phyloP scores from a whole-genome alignment of 345 rosid genomes.

The Erysimum cheiranthoides region DNA sequence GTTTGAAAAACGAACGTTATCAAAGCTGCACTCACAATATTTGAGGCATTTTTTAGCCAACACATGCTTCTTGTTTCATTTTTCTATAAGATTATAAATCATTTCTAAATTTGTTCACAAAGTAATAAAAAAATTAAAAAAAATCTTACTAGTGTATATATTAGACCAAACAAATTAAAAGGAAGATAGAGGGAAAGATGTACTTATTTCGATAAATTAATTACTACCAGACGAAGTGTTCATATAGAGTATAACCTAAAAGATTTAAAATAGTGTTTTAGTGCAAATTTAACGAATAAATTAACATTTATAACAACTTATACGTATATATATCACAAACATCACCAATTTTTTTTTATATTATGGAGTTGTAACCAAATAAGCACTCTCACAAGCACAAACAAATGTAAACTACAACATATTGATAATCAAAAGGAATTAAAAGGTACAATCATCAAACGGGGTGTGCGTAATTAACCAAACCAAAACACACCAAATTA shows the following conservation, averaged over 20 bases:
- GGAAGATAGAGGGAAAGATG: background rate
- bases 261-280: background rate
- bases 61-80: slow-evolving; percentile 28
- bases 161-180: background rate
- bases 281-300: background rate
- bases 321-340: background rate
- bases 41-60: background rate
- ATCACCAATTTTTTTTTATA: background rate
- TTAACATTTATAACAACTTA: background rate
- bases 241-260: background rate
- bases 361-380: background rate
- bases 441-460: slow-evolving; percentile 8
- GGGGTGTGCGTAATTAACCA: background rate
- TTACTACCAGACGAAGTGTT: background rate
- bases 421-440: slow-evolving; percentile 1
- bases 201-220: background rate
- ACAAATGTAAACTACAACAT: slow-evolving; percentile 17
- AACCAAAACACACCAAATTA: slow-evolving; percentile 17
- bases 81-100: background rate
- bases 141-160: slow-evolving; percentile 4
- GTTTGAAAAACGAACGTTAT: slow-evolving; percentile 19
- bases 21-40: background rate
- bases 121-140: too few relatives aligned
- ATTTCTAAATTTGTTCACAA: slow-evolving; percentile 7
- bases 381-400: background rate